Evolutionary conservation across 495 filamentous ascomycete genomes (phyloP).

Genomic region (Tuber melanosporum): DNA sequence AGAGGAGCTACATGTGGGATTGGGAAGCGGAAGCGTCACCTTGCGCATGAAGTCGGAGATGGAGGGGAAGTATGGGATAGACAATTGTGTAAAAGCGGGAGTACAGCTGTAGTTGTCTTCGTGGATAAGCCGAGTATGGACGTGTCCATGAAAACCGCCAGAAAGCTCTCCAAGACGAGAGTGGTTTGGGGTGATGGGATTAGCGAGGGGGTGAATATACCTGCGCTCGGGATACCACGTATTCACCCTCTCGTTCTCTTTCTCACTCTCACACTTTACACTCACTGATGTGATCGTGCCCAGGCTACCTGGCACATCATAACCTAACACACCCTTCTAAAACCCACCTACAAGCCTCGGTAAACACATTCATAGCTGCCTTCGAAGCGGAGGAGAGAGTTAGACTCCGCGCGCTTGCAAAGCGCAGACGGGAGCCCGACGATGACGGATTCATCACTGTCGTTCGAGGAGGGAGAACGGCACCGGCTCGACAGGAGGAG

Average conservation of each 20-base stretch:
- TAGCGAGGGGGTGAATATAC: constrained; percentile 45
- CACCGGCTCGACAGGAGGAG: constrained; percentile 67
- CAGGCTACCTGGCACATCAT: constrained; percentile 60
- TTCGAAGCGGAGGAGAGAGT: constrained; percentile 64
- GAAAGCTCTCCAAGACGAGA: constrained; percentile 51
- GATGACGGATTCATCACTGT: constrained; percentile 95
- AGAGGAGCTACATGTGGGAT: constrained; percentile 42
- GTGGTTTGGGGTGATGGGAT: constrained; percentile 63
- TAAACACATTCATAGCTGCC: constrained; percentile 74
- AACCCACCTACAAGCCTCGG: constrained; percentile 56
- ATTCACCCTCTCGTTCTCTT: constrained; percentile 12
- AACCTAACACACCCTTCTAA: constrained; percentile 61
- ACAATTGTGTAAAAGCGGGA: constrained; percentile 62
- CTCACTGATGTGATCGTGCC: constrained; percentile 6
- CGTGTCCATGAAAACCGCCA: constrained; percentile 63
- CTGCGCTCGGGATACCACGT: constrained; percentile 55
- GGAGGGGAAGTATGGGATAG: constrained; percentile 66
- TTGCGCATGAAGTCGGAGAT: constrained; percentile 44
- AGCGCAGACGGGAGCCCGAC: constrained; percentile 68
- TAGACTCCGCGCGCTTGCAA: constrained; percentile 56
- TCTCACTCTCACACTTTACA: background rate
- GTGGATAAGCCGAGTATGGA: constrained; percentile 72
- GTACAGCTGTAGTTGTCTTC: constrained; percentile 71
- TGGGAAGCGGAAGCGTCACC: constrained; percentile 63
- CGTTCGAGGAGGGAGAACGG: constrained; percentile 65